These are phyloP conservation scores for Aleurites moluccanus DNA, from an alignment of 441 rosid species.

Conservation along the genomic window DNA sequence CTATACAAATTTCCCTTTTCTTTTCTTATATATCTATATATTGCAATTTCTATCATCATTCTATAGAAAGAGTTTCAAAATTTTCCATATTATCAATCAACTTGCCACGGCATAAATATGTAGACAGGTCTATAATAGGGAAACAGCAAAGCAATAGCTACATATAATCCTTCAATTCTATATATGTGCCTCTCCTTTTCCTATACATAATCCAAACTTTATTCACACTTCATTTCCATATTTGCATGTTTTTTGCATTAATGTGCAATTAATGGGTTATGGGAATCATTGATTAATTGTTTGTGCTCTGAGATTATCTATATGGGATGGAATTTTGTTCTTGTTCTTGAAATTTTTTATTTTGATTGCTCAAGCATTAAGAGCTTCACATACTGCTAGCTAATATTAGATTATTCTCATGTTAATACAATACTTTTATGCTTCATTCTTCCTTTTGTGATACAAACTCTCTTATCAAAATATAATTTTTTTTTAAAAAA, in stretches of 20 bases:
- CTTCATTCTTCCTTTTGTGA: background rate
- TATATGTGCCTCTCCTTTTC: background rate
- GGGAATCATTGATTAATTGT: background rate
- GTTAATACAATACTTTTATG: background rate
- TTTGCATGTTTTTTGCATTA: background rate
- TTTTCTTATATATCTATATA: background rate
- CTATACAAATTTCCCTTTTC: background rate
- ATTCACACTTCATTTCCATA: background rate
- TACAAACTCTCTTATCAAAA: no score
- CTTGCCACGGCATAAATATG: slow-evolving; percentile 3
- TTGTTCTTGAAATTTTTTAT: background rate
- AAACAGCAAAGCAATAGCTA: slow-evolving; percentile 31
- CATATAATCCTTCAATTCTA: slow-evolving; percentile 5
- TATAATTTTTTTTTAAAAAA: no score
- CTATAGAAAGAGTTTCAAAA: background rate
- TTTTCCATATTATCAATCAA: slow-evolving; percentile 17
- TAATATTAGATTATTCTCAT: background rate
- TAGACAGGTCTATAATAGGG: slow-evolving; percentile 18
- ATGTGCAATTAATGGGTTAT: background rate
- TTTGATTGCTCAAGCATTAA: background rate
- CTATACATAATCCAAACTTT: background rate
- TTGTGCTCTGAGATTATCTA: background rate
- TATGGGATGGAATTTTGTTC: background rate
- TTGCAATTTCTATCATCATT: background rate
- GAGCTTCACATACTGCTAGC: background rate